These are phyloP conservation scores for Coprinopsis marcescibilis DNA, from an alignment of 768 basidiomycete genomes.

Conservation along the genomic window DNA sequence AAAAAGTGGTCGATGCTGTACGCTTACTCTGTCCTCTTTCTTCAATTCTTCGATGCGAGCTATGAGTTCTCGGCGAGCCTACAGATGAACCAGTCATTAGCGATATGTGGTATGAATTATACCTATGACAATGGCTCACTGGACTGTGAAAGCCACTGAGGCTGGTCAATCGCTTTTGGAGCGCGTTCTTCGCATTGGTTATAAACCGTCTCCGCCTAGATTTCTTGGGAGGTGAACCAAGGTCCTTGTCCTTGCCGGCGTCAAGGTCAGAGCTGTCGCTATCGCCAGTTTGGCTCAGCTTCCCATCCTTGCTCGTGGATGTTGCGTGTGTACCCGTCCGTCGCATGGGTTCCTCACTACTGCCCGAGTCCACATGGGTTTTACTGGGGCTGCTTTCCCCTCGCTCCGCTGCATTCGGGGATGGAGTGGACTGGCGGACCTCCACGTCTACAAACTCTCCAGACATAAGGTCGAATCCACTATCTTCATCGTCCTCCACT, in stretches of 20 bases:
- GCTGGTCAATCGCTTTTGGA: conserved; percentile 16
- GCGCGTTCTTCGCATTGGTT: not conserved
- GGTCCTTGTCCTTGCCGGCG: not conserved
- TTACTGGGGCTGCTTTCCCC: not conserved
- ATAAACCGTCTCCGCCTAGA: not conserved
- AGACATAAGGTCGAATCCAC: not conserved
- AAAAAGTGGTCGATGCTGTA: conserved; percentile 54
- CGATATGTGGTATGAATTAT: not conserved
- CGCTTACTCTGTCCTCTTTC: conserved; percentile 48
- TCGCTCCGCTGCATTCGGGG: not conserved
- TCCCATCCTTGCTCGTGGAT: not conserved
- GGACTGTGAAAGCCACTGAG: conserved; percentile 22
- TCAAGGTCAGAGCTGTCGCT: not conserved
- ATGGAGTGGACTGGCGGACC: not conserved
- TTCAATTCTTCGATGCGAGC: conserved; percentile 26
- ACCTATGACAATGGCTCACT: conserved; percentile 12
- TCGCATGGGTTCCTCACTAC: not conserved
- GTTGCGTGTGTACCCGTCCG: too few species aligned
- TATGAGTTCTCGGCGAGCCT: conserved; percentile 20
- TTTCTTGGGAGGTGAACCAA: not conserved
- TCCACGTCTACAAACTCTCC: not conserved
- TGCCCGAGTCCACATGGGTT: not conserved
- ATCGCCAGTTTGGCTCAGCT: not conserved
- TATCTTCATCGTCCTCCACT: conserved; percentile 1
- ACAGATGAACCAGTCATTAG: not conserved